phyloP scores from a whole-genome alignment of 106 monocot genomes.

The Acanthochlamys bracteata region DNA sequence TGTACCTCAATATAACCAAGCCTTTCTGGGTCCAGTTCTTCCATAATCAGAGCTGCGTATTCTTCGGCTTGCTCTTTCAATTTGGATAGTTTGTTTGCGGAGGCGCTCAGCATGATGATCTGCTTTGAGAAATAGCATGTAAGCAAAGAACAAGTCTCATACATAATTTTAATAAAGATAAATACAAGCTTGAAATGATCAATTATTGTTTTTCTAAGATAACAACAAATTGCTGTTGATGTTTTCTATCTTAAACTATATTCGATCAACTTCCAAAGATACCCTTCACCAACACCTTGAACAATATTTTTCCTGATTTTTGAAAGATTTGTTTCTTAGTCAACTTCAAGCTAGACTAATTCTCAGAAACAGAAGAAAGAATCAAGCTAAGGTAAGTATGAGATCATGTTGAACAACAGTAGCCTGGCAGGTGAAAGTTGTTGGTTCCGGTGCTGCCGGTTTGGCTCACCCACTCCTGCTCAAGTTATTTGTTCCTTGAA shows the following conservation, averaged over 20 bases:
- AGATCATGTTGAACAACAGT: background rate
- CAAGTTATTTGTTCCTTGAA: too few species aligned
- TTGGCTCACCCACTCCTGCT: constrained; percentile 49
- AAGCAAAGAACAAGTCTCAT: too few species aligned
- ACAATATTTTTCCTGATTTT: background rate
- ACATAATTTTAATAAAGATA: constrained; percentile 4
- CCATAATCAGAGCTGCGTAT: constrained; percentile 92
- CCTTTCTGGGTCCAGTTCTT: constrained; percentile 81
- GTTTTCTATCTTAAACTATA: too few species aligned
- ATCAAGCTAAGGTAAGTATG: too few species aligned
- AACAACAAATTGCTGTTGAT: too few species aligned
- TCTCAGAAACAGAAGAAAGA: too few species aligned
- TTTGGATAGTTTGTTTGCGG: constrained; percentile 67
- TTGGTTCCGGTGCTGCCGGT: constrained; percentile 28
- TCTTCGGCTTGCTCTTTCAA: constrained; percentile 90
- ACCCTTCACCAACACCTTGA: constrained; percentile 27
- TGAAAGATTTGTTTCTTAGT: background rate
- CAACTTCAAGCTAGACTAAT: constrained; percentile 1
- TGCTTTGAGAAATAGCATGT: constrained; percentile 5
- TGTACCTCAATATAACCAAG: constrained; percentile 85
- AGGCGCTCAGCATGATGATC: constrained; percentile 91
- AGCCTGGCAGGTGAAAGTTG: constrained; percentile 32
- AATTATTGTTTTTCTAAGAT: too few species aligned
- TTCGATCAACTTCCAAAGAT: constrained; percentile 3
- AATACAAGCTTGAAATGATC: too few species aligned